A percentile compares a stretch with the other conserved stretches of the same genome.
These are phyloP conservation scores for Parmelia sp. DNA, from an alignment of 495 filamentous ascomycete species.

Conservation along the genomic window DNA sequence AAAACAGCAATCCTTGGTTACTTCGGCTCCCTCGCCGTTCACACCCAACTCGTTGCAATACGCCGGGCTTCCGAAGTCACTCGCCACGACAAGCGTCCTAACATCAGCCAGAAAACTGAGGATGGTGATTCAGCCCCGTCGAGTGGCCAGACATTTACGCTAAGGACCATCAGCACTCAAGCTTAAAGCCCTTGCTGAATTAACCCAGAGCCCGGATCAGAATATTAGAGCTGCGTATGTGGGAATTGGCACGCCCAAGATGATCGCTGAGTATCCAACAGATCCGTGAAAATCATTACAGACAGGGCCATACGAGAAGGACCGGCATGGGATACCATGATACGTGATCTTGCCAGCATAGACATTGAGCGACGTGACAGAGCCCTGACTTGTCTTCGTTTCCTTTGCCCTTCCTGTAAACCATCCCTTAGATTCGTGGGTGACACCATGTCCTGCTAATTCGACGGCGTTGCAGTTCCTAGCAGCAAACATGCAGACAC, in stretches of 20 bases:
- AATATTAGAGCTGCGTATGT: conserved; percentile 48
- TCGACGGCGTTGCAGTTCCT: not conserved
- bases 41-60: conserved; percentile 41
- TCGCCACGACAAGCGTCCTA: conserved; percentile 40
- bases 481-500: not conserved
- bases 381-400: conserved; percentile 41
- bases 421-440: not conserved
- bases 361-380: conserved; percentile 33
- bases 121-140: conserved; percentile 33
- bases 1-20: conserved; percentile 41
- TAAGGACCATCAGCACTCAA: conserved; percentile 38
- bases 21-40: conserved; percentile 42
- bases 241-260: not conserved
- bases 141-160: not conserved
- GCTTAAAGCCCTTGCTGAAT: conserved; percentile 44
- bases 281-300: conserved; percentile 45
- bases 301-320: conserved; percentile 42
- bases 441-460: not conserved
- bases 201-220: conserved; percentile 45
- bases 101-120: conserved; percentile 43
- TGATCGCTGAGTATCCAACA: conserved; percentile 24
- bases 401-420: conserved; percentile 37
- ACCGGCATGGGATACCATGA: conserved; percentile 37
- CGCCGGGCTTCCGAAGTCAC: conserved; percentile 46
- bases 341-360: conserved; percentile 38